Conservation (phyloP, 2,329 filamentous ascomycete species). For the Dryadomyces sulphureus region DNA sequence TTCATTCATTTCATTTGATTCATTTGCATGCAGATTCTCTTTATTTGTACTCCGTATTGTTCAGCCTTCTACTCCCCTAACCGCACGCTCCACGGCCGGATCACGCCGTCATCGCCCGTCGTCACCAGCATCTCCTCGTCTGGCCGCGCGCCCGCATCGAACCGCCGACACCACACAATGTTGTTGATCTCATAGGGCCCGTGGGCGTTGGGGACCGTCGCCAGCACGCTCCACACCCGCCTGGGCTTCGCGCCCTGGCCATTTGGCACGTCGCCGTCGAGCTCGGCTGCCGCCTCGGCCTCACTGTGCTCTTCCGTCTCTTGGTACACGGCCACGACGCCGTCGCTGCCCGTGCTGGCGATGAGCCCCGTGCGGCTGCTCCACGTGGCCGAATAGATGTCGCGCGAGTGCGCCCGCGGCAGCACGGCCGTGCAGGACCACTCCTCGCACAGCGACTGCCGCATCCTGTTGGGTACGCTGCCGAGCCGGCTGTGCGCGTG, state of each 20-base stretch:
- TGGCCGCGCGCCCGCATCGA: constrained; percentile 45
- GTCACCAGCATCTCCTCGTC: constrained; percentile 76
- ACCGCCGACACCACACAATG: constrained; percentile 70
- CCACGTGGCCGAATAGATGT: constrained; percentile 78
- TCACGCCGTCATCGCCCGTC: constrained; percentile 81
- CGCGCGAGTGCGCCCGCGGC: constrained; percentile 60
- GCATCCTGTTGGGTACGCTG: constrained; percentile 80
- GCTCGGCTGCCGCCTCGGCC: constrained; percentile 5
- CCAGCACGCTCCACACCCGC: constrained; percentile 57
- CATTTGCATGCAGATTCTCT: too few relatives aligned
- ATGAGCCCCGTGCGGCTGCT: constrained; percentile 62
- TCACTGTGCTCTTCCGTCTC: constrained; percentile 26
- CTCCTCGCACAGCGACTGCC: constrained; percentile 60
- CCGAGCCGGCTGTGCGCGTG: constrained; percentile 25
- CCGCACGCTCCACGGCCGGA: constrained; percentile 82
- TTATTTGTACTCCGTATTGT: too few relatives aligned
- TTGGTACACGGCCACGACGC: constrained; percentile 62
- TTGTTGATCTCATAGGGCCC: constrained; percentile 93
- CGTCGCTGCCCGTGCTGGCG: constrained; percentile 83
- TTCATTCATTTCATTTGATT: too few relatives aligned
- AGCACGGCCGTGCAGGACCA: constrained; percentile 70
- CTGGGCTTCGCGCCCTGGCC: constrained; percentile 32
- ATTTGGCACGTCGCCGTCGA: constrained; percentile 9
- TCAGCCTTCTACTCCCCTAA: too few relatives aligned
- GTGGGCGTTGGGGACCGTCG: constrained; percentile 59